Percentiles rank a stretch among this genome's conserved stretches.
Evolutionary conservation across 257 asterid species (phyloP).

Genomic region (Solanum dulcamara): DNA sequence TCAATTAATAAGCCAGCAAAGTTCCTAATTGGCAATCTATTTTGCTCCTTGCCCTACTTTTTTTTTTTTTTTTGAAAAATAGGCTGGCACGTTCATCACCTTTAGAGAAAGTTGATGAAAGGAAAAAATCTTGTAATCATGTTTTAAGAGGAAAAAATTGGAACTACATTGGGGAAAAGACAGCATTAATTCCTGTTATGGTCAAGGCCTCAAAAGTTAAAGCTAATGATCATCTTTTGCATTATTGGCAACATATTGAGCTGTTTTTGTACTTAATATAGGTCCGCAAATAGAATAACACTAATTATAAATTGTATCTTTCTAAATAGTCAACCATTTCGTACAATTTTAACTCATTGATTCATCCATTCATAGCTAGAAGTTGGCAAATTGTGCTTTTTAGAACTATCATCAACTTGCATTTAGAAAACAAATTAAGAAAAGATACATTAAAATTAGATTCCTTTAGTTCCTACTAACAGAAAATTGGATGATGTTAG

Average conservation of each 20-base stretch:
- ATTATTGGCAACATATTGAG: conserved; percentile 8
- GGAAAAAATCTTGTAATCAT: conserved; percentile 4
- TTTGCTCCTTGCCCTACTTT: not conserved
- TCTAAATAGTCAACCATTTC: conserved; percentile 12
- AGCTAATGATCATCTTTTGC: conserved; percentile 4
- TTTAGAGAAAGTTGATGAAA: conserved; percentile 13
- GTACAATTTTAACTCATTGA: conserved; percentile 13
- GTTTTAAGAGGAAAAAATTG: not conserved
- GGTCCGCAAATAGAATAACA: conserved; percentile 1
- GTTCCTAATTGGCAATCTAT: not conserved
- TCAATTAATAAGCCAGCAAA: not conserved
- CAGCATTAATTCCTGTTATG: not conserved
- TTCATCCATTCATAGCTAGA: conserved; percentile 4
- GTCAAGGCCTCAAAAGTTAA: conserved; percentile 13
- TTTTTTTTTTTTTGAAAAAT: not conserved
- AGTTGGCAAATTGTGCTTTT: conserved; percentile 3
- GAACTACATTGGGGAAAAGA: not conserved
- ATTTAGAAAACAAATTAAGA: not conserved
- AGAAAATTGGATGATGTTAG: not conserved
- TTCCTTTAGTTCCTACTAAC: not conserved
- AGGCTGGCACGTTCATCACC: conserved; percentile 7
- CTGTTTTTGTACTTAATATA: conserved; percentile 14
- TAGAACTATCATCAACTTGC: not conserved
- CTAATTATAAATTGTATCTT: conserved; percentile 5
- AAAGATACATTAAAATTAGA: not conserved